These are phyloP conservation scores for Coprinopsis cinerea DNA, from an alignment of 768 basidiomycete genomes.

Conservation along the genomic window DNA sequence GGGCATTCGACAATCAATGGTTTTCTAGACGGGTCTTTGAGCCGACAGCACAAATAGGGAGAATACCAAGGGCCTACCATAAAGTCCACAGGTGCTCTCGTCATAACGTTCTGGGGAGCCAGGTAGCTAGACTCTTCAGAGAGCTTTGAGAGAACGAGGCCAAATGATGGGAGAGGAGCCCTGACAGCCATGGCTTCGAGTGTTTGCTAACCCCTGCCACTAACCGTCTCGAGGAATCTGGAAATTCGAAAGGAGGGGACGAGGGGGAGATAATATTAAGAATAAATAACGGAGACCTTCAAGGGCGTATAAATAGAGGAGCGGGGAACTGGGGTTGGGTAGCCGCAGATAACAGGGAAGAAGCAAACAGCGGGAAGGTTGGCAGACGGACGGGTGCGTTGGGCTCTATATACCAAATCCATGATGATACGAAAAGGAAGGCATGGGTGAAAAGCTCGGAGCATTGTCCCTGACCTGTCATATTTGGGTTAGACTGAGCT, in stretches of 20 bases:
- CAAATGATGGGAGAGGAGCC: not conserved
- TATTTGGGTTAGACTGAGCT: not conserved
- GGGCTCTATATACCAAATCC: constrained; percentile 1
- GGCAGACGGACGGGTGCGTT: not conserved
- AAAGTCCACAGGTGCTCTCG: not conserved
- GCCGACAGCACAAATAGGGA: not conserved
- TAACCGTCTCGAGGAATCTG: not conserved
- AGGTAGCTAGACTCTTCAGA: not conserved
- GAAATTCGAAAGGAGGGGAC: not conserved
- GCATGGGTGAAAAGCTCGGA: not conserved
- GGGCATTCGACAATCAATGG: not conserved
- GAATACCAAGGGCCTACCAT: not conserved
- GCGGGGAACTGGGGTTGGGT: not conserved
- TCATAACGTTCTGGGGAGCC: not conserved
- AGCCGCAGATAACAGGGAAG: not conserved
- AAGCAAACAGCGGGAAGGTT: not conserved
- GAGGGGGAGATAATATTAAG: not conserved
- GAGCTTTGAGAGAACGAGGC: not conserved
- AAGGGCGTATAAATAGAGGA: not conserved
- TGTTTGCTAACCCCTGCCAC: not conserved
- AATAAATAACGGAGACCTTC: too few relatives aligned
- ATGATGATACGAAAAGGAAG: not conserved
- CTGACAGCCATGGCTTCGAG: not conserved
- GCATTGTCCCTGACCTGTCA: not conserved
- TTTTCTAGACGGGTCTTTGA: not conserved